phyloP scores from a whole-genome alignment of 2,329 filamentous ascomycete genomes.

The Arthrobotrys musiformis region DNA sequence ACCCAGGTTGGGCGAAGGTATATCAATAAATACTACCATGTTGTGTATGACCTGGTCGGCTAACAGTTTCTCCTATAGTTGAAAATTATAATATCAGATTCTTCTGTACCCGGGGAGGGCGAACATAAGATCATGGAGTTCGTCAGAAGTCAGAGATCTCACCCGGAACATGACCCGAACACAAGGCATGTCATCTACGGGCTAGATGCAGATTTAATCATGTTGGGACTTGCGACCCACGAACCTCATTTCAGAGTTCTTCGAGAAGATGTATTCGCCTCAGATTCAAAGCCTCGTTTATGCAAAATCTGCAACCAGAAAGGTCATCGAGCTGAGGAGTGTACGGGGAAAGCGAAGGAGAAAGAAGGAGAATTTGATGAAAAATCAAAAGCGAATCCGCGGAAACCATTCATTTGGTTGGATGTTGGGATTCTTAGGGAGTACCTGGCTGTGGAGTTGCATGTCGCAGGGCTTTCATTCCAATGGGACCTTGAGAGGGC shows the following conservation, averaged over 20 bases:
- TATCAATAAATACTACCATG: background rate
- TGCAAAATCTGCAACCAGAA: constrained; percentile 92
- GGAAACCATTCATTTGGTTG: constrained; percentile 98
- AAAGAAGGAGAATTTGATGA: constrained; percentile 84
- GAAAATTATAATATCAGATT: constrained; percentile 98
- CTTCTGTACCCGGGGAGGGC: constrained; percentile 95
- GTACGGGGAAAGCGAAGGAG: constrained; percentile 79
- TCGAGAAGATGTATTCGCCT: constrained; percentile 94
- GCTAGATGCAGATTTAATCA: constrained; percentile 96
- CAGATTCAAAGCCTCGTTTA: constrained; percentile 81
- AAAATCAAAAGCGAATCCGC: constrained; percentile 70
- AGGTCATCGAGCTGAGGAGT: constrained; percentile 88
- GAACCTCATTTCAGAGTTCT: constrained; percentile 96
- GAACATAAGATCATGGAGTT: constrained; percentile 99
- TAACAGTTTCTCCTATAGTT: constrained; percentile 64
- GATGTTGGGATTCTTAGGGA: constrained; percentile 91
- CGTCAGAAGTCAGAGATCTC: constrained; percentile 89
- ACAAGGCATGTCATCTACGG: constrained; percentile 98
- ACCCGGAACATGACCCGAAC: constrained; percentile 92
- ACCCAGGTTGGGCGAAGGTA: constrained; percentile 87
- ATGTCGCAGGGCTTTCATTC: constrained; percentile 83
- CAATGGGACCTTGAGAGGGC: constrained; percentile 92
- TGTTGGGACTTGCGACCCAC: constrained; percentile 95
- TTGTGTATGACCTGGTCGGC: background rate
- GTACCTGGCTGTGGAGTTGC: constrained; percentile 89